Conservation (phyloP, 768 basidiomycete genomes). For the Paxillus ammoniavirescens region DNA sequence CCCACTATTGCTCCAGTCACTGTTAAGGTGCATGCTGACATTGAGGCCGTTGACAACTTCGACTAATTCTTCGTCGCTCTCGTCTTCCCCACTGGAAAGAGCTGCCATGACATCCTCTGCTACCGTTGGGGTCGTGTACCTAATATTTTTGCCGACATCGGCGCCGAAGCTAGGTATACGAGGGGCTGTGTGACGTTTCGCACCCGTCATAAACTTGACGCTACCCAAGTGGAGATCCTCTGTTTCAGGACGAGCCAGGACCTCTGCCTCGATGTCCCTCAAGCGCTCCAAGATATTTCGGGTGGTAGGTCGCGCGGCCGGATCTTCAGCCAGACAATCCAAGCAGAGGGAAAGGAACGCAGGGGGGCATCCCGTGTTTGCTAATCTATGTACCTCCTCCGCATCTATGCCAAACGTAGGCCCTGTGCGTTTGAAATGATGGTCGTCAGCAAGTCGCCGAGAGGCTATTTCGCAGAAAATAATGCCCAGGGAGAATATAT, state of each 20-base stretch:
- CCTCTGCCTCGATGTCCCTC: constrained; percentile 78
- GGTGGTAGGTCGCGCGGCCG: constrained; percentile 70
- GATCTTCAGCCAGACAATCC: constrained; percentile 69
- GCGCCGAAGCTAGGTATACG: constrained; percentile 86
- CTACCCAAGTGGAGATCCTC: constrained; percentile 82
- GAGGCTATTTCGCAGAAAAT: constrained; percentile 92
- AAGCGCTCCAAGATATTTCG: constrained; percentile 78
- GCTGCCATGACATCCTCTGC: constrained; percentile 35
- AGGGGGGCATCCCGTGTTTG: constrained; percentile 74
- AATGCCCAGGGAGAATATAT: constrained; percentile 91
- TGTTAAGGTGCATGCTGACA: constrained; percentile 45
- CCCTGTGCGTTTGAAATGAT: constrained; percentile 70
- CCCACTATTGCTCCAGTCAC: constrained; percentile 40
- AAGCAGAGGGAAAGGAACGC: constrained; percentile 76
- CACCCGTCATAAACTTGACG: constrained; percentile 75
- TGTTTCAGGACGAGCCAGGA: constrained; percentile 64
- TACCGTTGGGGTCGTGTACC: constrained; percentile 30
- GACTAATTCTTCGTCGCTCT: constrained; percentile 63
- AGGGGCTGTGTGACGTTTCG: constrained; percentile 59
- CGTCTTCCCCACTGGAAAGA: constrained; percentile 49
- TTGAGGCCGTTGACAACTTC: constrained; percentile 57
- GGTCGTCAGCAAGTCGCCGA: constrained; percentile 81
- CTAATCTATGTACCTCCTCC: constrained; percentile 66
- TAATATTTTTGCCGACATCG: constrained; percentile 63
- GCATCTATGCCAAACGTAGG: constrained; percentile 78